Base-by-base conservation (phyloP, 495 filamentous ascomycete genomes). In the Neurospora sp. region DNA sequence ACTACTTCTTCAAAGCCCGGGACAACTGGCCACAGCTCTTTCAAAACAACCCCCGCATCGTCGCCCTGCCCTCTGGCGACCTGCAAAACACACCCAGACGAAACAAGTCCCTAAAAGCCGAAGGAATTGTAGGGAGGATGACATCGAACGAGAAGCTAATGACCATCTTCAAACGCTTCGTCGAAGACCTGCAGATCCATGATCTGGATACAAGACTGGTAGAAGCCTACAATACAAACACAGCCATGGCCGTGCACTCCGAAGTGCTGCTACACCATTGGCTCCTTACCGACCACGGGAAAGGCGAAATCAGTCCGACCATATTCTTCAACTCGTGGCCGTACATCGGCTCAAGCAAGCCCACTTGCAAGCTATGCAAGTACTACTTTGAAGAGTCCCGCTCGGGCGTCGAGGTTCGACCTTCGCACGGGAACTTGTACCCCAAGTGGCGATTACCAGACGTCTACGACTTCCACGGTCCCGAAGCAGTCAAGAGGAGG, bases 331-430 rank as follows among this genome's bases (percentile, higher is more conserved):
- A 76, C 37, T 72, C 71, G 0, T 73, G 42, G 44, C 70, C 62
- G n/a, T 81, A 79, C 41, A 79, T 81, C 20, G 79, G 79, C 48
- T 69, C 69, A 16, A 78, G 76, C 73, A 81, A 81, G 66, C 79
- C 78, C 18, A 78, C 77, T 5, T 81, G 79, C 73, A 46, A 71
- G 38, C 69, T 81, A 6, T 81, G 79, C 71, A 40, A 76, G 31
- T 70, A 75, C 31, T 79, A 77, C 71, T 79, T 81, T 62, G 69
- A 71, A 1, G 39, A 66, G 2, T 73, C 73, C 35, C 48, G 70
- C 0, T 69, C 72, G 4, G 59, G 69, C 18, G 39, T 79, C 8
- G n/a, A 48, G n/a, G n/a, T 10, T 4, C 42, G 18, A 46, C 2
- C 42, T n/a, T 46, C 42, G 7, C 39, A 35, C 31, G 31, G 31